Evolutionary conservation across 192 early-diverging fungal genomes (phyloP), one percentile per base, ranked within the genome.

Genomic region (Gigaspora rosea): DNA sequence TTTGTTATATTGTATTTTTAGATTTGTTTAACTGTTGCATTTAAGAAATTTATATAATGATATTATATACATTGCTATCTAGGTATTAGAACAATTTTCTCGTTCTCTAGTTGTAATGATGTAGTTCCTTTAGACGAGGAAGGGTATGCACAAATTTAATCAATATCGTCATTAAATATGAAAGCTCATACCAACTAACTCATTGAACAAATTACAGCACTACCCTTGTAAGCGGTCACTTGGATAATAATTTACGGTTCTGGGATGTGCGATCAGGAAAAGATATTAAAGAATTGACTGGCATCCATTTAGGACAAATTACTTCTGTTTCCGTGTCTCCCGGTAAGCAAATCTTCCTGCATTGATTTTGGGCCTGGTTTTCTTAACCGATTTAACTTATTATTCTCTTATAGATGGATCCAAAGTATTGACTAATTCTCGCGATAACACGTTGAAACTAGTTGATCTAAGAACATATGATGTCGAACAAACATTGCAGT

Each of bases 81-180:
- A 92, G 91, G 89, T 71, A 87, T 90, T 36, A 88, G 91, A 59
- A 99, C 95, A 7, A 94, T 97, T 80, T 98, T 97, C 73, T 93
- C 94, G 2, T 88, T 95, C 72, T 97, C 96, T 35, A 94, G 94
- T 79, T 97, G 96, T 83, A 97, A 97, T 79, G 97, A 98, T 84
- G 79, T 99, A 20, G 86, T 88, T 46, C 82, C 94, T 20, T 75
- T 97, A 71, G 92, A 95, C 80, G 85, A 87, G 32, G 89, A 92
- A 51, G 94, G 95, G 83, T 88, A 78, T 64, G 69, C 41, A 41
- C 71, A 33, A 7, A 0, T 47, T 7, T 20, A 32, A 51, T 12
- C 77, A 7, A 22, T 54, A 32, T 35, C 16, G 3, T 9, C 9
- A 22, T 46, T 18, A n/a, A 32, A 49, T 15, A 49, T 49, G 47